Evolutionary conservation across 2,329 filamentous ascomycete genomes (phyloP).

Genomic region (Talaromyces piceae): DNA sequence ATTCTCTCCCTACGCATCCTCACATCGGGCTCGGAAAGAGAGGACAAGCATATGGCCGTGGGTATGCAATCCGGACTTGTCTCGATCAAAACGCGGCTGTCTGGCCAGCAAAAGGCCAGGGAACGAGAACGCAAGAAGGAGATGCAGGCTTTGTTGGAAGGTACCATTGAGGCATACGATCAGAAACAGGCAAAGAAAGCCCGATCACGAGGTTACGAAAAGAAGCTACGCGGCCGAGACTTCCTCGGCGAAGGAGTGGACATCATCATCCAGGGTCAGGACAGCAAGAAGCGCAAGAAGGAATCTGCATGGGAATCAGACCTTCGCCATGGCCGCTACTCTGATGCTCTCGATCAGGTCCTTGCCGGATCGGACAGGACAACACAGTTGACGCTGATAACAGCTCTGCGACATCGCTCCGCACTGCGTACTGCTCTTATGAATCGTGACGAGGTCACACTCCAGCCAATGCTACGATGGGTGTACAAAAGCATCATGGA

Average conservation of each 20-base stretch:
- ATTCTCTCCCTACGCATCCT: conserved; percentile 79
- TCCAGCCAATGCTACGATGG: conserved; percentile 80
- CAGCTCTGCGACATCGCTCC: conserved; percentile 78
- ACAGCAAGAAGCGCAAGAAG: conserved; percentile 55
- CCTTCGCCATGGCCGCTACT: conserved; percentile 70
- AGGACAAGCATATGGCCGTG: conserved; percentile 89
- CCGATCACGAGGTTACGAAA: conserved; percentile 53
- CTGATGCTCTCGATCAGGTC: conserved; percentile 69
- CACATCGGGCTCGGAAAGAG: conserved; percentile 55
- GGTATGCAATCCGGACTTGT: conserved; percentile 93
- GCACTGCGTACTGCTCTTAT: conserved; percentile 74
- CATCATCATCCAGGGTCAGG: conserved; percentile 70
- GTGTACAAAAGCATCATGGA: conserved; percentile 72
- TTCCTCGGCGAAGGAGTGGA: conserved; percentile 78
- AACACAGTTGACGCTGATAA: conserved; percentile 67
- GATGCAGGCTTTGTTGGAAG: conserved; percentile 74
- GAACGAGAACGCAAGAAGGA: conserved; percentile 72
- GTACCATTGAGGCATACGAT: conserved; percentile 71
- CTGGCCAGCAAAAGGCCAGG: conserved; percentile 68
- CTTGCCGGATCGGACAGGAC: conserved; percentile 55
- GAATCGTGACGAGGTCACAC: conserved; percentile 69
- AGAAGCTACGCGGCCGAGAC: conserved; percentile 62
- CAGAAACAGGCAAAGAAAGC: conserved; percentile 64
- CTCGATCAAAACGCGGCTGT: conserved; percentile 80
- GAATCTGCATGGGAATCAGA: conserved; percentile 73